Percentiles rank a stretch among this genome's conserved stretches.
Evolutionary conservation across 441 rosid species (phyloP).

Genomic region (Omphalea diandra): DNA sequence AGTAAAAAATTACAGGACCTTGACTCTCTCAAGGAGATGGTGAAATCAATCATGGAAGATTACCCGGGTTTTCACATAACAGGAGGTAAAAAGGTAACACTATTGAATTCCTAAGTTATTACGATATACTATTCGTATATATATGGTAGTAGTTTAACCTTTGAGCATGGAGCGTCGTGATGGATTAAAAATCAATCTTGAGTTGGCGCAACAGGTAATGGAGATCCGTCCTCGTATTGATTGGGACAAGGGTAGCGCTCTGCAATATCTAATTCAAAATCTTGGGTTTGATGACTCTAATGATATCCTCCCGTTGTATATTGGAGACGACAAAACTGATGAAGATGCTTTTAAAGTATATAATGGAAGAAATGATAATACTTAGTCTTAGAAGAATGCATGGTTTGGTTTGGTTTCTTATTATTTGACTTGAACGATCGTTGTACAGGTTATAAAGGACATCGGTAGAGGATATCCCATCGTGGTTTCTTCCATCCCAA

Average conservation of each 20-base stretch:
- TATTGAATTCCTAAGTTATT: too few species aligned
- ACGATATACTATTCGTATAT: too few species aligned
- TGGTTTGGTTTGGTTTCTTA: too few species aligned
- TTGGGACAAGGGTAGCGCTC: slow-evolving; percentile 66
- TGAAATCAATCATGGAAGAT: slow-evolving; percentile 24
- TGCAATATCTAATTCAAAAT: slow-evolving; percentile 45
- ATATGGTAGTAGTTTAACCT: too few species aligned
- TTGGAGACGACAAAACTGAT: slow-evolving; percentile 61
- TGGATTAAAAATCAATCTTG: too few species aligned
- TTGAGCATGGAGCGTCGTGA: too few species aligned
- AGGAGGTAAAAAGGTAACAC: slow-evolving; percentile 40
- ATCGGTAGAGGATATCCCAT: slow-evolving; percentile 48
- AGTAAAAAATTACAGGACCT: slow-evolving; percentile 24
- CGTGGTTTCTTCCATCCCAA: slow-evolving; percentile 48
- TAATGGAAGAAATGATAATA: too few species aligned
- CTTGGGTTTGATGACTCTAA: slow-evolving; percentile 33
- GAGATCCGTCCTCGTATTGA: slow-evolving; percentile 52
- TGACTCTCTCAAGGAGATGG: slow-evolving; percentile 24
- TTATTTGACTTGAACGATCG: too few species aligned
- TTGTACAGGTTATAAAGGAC: slow-evolving; percentile 33
- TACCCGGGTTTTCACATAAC: slow-evolving; percentile 28
- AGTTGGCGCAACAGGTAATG: slow-evolving; percentile 34
- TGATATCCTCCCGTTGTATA: slow-evolving; percentile 45
- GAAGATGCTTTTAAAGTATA: slow-evolving; percentile 71
- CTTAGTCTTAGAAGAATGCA: too few species aligned